Evolutionary conservation across 148 eudicot species (phyloP).

Genomic region (Nyssa sinensis): DNA sequence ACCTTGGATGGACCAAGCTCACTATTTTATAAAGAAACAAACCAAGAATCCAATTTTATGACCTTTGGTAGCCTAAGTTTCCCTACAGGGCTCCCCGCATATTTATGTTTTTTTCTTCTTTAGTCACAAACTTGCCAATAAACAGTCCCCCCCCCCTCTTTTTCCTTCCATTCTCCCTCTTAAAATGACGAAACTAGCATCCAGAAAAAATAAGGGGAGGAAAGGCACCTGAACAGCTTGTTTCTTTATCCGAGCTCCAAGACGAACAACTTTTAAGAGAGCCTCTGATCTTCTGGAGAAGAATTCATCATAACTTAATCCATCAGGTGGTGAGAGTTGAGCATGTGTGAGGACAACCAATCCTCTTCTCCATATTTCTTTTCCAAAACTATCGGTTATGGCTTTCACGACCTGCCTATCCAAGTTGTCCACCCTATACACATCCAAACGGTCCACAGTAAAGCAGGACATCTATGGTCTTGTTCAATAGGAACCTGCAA

Average conservation of each 20-base stretch:
- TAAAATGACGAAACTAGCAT: background rate
- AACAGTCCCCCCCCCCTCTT: too few relatives aligned
- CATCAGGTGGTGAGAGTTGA: constrained; percentile 96
- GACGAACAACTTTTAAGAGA: constrained; percentile 67
- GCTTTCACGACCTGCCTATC: constrained; percentile 84
- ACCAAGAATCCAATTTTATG: too few relatives aligned
- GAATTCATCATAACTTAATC: constrained; percentile 83
- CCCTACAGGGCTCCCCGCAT: too few relatives aligned
- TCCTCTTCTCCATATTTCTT: constrained; percentile 80
- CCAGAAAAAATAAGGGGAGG: background rate
- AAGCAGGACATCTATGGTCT: constrained; percentile 86
- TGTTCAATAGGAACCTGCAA: constrained; percentile 77
- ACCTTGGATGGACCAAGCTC: too few relatives aligned
- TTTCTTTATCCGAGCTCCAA: constrained; percentile 62
- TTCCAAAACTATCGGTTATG: constrained; percentile 85
- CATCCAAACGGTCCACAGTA: constrained; percentile 93
- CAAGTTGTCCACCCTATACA: constrained; percentile 91
- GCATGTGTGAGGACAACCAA: constrained; percentile 90
- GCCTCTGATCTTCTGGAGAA: constrained; percentile 77
- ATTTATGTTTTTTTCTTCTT: background rate
- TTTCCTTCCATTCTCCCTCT: too few relatives aligned
- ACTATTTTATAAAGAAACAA: too few relatives aligned
- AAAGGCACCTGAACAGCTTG: constrained; percentile 41
- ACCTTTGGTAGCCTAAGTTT: too few relatives aligned
- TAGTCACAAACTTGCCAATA: background rate